Evolutionary conservation across 2,329 filamentous ascomycete species (phyloP).

Genomic region (Salinomyces thailandicus): DNA sequence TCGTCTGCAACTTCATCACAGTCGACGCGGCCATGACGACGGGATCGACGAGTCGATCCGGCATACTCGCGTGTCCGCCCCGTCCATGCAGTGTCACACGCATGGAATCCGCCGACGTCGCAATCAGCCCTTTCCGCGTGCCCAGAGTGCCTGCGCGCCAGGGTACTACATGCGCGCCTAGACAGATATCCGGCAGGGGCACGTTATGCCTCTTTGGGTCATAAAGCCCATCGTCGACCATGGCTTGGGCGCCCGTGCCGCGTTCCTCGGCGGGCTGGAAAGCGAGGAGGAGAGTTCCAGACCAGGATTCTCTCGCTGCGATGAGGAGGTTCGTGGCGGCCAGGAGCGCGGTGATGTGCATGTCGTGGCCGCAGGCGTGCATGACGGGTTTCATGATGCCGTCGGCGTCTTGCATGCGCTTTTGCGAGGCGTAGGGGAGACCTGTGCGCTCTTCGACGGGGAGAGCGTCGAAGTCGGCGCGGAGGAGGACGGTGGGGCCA

Average conservation of each 20-base stretch:
- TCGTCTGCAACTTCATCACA: slow-evolving; percentile 48
- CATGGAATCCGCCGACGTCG: slow-evolving; percentile 32
- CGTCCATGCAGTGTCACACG: slow-evolving; percentile 46
- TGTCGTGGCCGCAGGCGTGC: slow-evolving; percentile 60
- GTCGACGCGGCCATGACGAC: slow-evolving; percentile 47
- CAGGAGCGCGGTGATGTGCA: slow-evolving; percentile 51
- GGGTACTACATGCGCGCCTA: slow-evolving; percentile 49
- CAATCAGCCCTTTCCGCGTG: slow-evolving; percentile 32
- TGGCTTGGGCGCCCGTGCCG: slow-evolving; percentile 50
- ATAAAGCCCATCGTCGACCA: slow-evolving; percentile 52
- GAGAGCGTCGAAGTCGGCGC: slow-evolving; percentile 54
- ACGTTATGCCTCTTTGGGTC: slow-evolving; percentile 31
- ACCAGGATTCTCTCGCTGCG: slow-evolving; percentile 40
- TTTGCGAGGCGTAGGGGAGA: slow-evolving; percentile 45
- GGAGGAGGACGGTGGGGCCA: slow-evolving; percentile 46
- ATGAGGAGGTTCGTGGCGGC: slow-evolving; percentile 45
- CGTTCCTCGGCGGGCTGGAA: slow-evolving; percentile 62
- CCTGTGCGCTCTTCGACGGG: slow-evolving; percentile 48
- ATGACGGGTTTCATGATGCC: slow-evolving; percentile 47
- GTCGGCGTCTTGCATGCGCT: slow-evolving; percentile 31
- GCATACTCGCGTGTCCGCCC: slow-evolving; percentile 48
- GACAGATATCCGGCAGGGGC: slow-evolving; percentile 45
- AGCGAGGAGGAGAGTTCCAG: slow-evolving; percentile 50
- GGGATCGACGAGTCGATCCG: slow-evolving; percentile 48
- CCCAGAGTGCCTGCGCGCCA: slow-evolving; percentile 31